Percentiles rank a stretch among this genome's conserved stretches.
Evolutionary conservation across 2,329 filamentous ascomycete genomes (phyloP).

Genomic region (Aspergillus quadricinctus): DNA sequence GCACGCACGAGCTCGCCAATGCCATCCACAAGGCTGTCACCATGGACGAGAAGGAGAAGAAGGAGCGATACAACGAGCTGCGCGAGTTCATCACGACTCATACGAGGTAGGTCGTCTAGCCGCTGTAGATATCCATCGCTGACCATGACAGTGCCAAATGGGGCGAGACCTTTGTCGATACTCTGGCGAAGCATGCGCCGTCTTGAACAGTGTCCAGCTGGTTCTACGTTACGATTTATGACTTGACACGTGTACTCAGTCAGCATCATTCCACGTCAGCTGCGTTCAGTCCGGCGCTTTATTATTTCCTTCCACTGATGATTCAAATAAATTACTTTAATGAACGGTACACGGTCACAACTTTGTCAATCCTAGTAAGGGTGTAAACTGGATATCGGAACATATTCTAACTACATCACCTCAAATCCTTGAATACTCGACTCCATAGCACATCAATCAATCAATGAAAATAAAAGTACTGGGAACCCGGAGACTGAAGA

Average conservation of each 20-base stretch:
- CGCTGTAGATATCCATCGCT: neutral
- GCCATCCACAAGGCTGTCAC: slow-evolving; percentile 85
- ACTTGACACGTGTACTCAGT: too few relatives aligned
- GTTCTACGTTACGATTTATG: neutral
- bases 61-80: slow-evolving; percentile 75
- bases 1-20: slow-evolving; percentile 87
- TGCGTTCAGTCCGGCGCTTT: neutral
- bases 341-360: too few relatives aligned
- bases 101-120: slow-evolving; percentile 56
- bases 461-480: too few relatives aligned
- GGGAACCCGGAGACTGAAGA: too few relatives aligned
- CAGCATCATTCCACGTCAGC: neutral
- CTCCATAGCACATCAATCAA: too few relatives aligned
- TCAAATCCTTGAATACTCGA: too few relatives aligned
- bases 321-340: too few relatives aligned
- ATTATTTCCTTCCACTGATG: too few relatives aligned
- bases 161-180: neutral
- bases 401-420: neutral
- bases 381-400: neutral
- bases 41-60: slow-evolving; percentile 76
- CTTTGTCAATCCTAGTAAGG: too few relatives aligned
- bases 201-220: neutral
- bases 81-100: slow-evolving; percentile 89
- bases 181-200: neutral
- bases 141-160: neutral